Base-by-base conservation (phyloP, 2,329 filamentous ascomycete genomes). In the Pseudocercospora pini-densiflorae region DNA sequence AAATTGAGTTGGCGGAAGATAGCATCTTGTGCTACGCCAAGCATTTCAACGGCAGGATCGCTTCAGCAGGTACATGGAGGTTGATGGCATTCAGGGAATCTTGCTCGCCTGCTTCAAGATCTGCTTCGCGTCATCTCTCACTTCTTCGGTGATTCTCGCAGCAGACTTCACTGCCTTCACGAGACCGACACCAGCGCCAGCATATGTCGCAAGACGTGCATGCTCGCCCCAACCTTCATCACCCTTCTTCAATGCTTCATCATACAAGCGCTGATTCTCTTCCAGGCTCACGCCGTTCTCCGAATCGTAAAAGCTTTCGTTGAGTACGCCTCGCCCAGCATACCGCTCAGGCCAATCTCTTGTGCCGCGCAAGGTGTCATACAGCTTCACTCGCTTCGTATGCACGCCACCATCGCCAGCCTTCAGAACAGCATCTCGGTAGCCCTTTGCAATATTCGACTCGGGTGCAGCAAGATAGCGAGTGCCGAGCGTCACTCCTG, bases 401-500 rank as follows among this genome's bases (percentile, higher is more conserved):
- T 70, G 81, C 54, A 81, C 76, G 0, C 85, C 85, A 1, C 86
- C 86, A 73, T 87, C 85, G 0, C 61, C 74, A 3, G 82, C 81
- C 0, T 76, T 67, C 0, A 87, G 33, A 0, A 87, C 76, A 16
- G 82, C 83, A 16, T 81, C 72, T 65, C 77, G 76, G 69, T 87
- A 87, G 0, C 84, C 84, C 10, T 78, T 73, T 3, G 79, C 74
- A 7, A 85, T 80, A 31, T 77, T 75, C 1, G 83, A 82, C 72
- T 87, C 85, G 0, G 75, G 74, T 1, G 77, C 71, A 1, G 87
- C 87, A 0, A 91, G 81, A 64, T 90, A 88, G 7, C 88, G 82
- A 0, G 89, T 91, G 0, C 90, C 90, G 80, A 92, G 82, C 0
- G 82, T 86, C 0, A 84, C 81, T 0, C 86, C 89, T 0, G 71